Evolutionary conservation across 257 asterid species (phyloP).

Genomic region (Osmanthus fragrans): DNA sequence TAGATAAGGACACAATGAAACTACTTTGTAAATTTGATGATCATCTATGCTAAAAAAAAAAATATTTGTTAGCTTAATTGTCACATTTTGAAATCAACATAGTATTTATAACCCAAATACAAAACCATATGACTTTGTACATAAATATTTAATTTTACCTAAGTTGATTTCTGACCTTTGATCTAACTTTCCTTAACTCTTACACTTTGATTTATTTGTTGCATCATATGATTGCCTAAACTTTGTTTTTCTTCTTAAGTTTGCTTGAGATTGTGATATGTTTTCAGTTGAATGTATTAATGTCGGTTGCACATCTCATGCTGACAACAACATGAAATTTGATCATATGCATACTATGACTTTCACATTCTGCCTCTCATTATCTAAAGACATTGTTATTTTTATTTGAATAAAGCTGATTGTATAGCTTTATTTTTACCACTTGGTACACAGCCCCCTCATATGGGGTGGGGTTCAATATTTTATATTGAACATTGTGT

Average conservation of each 20-base stretch:
- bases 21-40: neutral
- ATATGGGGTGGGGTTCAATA: fast-evolving
- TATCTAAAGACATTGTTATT: no score
- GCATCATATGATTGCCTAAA: neutral
- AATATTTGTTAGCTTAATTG: neutral
- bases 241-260: neutral
- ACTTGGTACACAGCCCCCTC: no score
- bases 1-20: neutral
- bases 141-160: neutral
- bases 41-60: neutral
- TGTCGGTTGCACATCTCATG: conserved; percentile 4
- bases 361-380: no score
- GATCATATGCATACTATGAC: no score
- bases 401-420: no score
- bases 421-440: no score
- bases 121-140: neutral
- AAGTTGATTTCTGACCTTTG: neutral
- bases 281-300: neutral
- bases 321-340: neutral
- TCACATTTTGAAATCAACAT: neutral
- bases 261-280: neutral
- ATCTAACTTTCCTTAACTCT: neutral
- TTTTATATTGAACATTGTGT: no score
- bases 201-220: conserved; percentile 2
- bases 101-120: neutral